Percentiles rank a stretch among this genome's conserved stretches.
Evolutionary conservation across 2,329 filamentous ascomycete species (phyloP).

Genomic region (Fusarium penzigii): DNA sequence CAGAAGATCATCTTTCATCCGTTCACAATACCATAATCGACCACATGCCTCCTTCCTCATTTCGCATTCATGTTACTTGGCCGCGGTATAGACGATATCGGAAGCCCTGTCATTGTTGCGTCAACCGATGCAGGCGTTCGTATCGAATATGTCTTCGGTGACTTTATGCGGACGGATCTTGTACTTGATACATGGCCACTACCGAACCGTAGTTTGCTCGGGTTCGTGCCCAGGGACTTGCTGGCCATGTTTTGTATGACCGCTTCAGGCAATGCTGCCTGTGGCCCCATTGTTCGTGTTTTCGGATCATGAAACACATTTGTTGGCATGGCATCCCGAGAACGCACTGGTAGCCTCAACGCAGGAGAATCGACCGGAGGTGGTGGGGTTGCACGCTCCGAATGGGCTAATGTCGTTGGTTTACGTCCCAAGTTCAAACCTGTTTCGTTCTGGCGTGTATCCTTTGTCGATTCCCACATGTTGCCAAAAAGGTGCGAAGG

Average conservation of each 20-base stretch:
- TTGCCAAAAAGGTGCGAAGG: conserved; percentile 45
- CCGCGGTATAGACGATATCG: conserved; percentile 1
- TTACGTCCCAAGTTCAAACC: neutral
- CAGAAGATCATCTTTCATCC: neutral
- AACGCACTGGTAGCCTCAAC: neutral
- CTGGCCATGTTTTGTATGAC: conserved; percentile 6
- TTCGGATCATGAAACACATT: conserved; percentile 8
- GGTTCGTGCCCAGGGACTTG: conserved; percentile 22
- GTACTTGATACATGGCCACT: conserved; percentile 10
- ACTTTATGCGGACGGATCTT: conserved; percentile 28
- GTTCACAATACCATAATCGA: neutral
- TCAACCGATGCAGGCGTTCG: conserved; percentile 9
- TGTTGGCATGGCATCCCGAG: neutral
- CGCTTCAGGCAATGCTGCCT: conserved; percentile 10
- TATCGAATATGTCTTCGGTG: conserved; percentile 20
- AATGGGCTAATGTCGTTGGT: neutral
- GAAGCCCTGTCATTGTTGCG: conserved; percentile 2
- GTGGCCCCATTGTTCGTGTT: conserved; percentile 10
- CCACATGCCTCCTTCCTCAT: neutral
- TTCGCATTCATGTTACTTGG: conserved; percentile 6
- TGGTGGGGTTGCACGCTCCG: neutral
- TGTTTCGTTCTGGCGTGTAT: conserved; percentile 1
- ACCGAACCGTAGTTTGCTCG: conserved; percentile 15
- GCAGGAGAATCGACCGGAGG: neutral
- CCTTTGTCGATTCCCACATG: conserved; percentile 26